phyloP scores from a whole-genome alignment of 2,329 filamentous ascomycete species.

The Emmonsiellopsis sp. region DNA sequence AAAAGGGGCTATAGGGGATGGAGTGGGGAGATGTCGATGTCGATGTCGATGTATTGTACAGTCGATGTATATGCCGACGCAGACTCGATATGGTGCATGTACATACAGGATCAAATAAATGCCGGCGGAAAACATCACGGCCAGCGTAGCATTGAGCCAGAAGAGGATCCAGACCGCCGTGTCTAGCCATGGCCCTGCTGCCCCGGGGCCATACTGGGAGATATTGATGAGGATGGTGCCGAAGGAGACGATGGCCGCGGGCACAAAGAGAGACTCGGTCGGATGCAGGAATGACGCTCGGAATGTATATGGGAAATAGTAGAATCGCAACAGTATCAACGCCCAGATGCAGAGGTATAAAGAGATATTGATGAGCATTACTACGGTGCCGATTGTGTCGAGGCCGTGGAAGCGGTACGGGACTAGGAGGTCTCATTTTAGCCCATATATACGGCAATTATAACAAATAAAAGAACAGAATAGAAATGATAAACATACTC shows the following conservation, averaged over 20 bases:
- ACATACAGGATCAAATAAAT: constrained; percentile 65
- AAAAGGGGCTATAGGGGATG: no score
- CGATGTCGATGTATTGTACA: neutral
- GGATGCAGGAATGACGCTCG: constrained; percentile 64
- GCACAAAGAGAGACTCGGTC: constrained; percentile 68
- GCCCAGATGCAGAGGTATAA: constrained; percentile 55
- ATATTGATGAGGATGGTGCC: constrained; percentile 71
- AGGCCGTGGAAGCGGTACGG: constrained; percentile 49
- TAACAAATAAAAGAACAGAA: constrained; percentile 23
- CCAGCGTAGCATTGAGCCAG: constrained; percentile 63
- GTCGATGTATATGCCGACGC: neutral
- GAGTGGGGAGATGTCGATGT: no score
- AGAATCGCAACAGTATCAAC: constrained; percentile 60
- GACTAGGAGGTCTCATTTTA: constrained; percentile 22
- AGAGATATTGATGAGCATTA: constrained; percentile 54
- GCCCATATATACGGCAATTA: constrained; percentile 5
- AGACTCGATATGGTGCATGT: neutral
- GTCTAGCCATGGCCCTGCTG: constrained; percentile 53
- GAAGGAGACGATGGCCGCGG: constrained; percentile 57
- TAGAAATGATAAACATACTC: constrained; percentile 38
- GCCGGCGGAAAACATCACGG: constrained; percentile 56
- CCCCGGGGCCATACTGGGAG: constrained; percentile 62
- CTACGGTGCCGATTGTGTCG: constrained; percentile 47
- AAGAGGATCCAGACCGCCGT: constrained; percentile 56
- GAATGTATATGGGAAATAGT: constrained; percentile 60